Evolutionary conservation across 495 filamentous ascomycete species (phyloP).

Genomic region (Penicillium mononematosum): DNA sequence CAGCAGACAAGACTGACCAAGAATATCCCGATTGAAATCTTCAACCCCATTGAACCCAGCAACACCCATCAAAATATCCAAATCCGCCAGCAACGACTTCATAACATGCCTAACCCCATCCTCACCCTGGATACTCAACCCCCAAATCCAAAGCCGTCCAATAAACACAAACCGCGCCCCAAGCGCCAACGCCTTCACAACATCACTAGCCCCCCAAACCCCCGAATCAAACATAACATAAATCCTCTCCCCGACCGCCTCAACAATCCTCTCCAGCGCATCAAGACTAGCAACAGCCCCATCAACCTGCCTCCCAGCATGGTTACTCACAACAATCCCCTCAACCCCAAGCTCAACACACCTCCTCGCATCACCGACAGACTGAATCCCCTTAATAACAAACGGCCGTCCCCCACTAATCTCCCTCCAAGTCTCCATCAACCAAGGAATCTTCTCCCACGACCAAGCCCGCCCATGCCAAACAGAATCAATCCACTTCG

Average conservation of each 20-base stretch:
- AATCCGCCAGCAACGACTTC: slow-evolving; percentile 62
- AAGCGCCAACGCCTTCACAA: slow-evolving; percentile 61
- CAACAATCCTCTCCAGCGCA: slow-evolving; percentile 61
- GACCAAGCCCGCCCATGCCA: slow-evolving; percentile 62
- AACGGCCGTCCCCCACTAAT: slow-evolving; percentile 58
- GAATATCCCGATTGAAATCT: slow-evolving; percentile 47
- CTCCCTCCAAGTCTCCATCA: slow-evolving; percentile 50
- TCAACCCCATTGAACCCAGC: slow-evolving; percentile 56
- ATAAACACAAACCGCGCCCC: slow-evolving; percentile 65
- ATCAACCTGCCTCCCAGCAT: slow-evolving; percentile 63
- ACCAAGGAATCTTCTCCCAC: slow-evolving; percentile 58
- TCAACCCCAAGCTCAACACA: slow-evolving; percentile 55
- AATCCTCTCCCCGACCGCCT: slow-evolving; percentile 51
- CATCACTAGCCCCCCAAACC: slow-evolving; percentile 55
- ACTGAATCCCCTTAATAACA: slow-evolving; percentile 57
- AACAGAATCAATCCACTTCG: slow-evolving; percentile 64
- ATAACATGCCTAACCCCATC: slow-evolving; percentile 62
- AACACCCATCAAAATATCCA: slow-evolving; percentile 66
- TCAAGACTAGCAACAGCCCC: slow-evolving; percentile 60
- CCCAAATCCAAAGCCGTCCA: slow-evolving; percentile 63
- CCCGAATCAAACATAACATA: slow-evolving; percentile 65
- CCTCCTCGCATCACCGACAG: slow-evolving; percentile 51
- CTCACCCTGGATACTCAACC: slow-evolving; percentile 58
- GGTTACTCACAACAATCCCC: slow-evolving; percentile 60
- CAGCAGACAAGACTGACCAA: slow-evolving; percentile 32